These are phyloP conservation scores for Alternaria burnsii DNA, from an alignment of 2,329 filamentous ascomycete genomes.

Conservation along the genomic window DNA sequence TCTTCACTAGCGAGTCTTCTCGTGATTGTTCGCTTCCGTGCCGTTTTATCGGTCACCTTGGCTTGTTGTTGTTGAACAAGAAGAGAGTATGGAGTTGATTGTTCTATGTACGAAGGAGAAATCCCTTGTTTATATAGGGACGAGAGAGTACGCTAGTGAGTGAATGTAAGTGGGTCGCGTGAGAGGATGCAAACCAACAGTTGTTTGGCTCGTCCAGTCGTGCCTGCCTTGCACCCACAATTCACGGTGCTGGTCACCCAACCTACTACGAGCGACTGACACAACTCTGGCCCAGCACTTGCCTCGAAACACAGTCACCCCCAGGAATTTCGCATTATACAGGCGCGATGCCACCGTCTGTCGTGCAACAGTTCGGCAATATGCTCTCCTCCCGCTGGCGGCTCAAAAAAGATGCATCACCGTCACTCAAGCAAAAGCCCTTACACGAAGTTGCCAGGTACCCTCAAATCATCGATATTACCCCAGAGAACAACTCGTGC, in stretches of 20 bases:
- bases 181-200: too few species aligned
- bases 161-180: too few species aligned
- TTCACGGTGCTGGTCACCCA: neutral
- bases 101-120: too few species aligned
- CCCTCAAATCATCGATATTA: conserved; percentile 3
- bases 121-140: too few species aligned
- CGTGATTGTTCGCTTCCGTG: neutral
- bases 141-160: too few species aligned
- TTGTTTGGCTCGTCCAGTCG: neutral
- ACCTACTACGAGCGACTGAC: neutral
- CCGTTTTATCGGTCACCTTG: neutral
- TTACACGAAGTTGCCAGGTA: conserved; percentile 19
- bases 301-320: neutral
- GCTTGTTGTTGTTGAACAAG: too few species aligned
- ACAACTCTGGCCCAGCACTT: too few species aligned
- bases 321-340: neutral
- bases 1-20: neutral
- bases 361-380: neutral
- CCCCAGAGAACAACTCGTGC: conserved; percentile 1
- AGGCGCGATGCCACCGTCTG: neutral
- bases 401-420: neutral
- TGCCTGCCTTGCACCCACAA: neutral
- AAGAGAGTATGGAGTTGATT: too few species aligned
- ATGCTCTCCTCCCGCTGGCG: neutral
- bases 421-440: neutral